Evolutionary conservation across 495 filamentous ascomycete species (phyloP), one percentile per base, ranked within the genome.

Genomic region (Ramalina peruviana): DNA sequence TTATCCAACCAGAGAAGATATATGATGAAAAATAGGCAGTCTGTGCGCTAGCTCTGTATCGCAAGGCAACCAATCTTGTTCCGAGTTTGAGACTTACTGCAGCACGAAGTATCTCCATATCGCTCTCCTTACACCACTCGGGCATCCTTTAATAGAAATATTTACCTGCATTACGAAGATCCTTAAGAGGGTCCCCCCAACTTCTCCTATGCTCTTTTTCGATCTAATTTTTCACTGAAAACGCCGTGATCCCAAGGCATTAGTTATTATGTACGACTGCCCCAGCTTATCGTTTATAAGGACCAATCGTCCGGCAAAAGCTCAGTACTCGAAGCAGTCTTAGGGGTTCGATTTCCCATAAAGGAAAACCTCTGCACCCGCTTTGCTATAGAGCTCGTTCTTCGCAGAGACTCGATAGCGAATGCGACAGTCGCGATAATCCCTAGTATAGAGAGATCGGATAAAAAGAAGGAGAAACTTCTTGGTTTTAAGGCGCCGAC

Each of bases 271-370:
- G 59, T 82, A 12, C 66, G 67, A 20, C 65, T 81, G 13, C 79
- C 81, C 12, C 76, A 85, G 56, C 62, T 83, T n/a, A 72, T 82
- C 23, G 79, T 85, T 1, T 80, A 73, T 52, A 78, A 80, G 5
- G 72, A 80, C 60, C 76, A 82, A 49, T 80, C 72, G 2, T 67
- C 67, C 15, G 80, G 78, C 6, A 82, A 81, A 53, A 80, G 76
- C 60, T 83, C 81, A 0, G 76, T 83, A 3, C 67, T 84, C 0
- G 81, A 84, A 53, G 78, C 79, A 4, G 73, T 85, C 19, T 80
- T 79, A 4, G 75, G 75, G 27, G 70, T 84, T 16, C 62, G 71
- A 3, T 83, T 85, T 54, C 76, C 76, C 0, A 61, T 59, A 0
- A 69, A 69, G 26, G 69, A 70, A 47, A 72, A 59, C 40, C 60